Base-by-base conservation (phyloP, 768 basidiomycete genomes). In the Rhodotorula paludigena region DNA sequence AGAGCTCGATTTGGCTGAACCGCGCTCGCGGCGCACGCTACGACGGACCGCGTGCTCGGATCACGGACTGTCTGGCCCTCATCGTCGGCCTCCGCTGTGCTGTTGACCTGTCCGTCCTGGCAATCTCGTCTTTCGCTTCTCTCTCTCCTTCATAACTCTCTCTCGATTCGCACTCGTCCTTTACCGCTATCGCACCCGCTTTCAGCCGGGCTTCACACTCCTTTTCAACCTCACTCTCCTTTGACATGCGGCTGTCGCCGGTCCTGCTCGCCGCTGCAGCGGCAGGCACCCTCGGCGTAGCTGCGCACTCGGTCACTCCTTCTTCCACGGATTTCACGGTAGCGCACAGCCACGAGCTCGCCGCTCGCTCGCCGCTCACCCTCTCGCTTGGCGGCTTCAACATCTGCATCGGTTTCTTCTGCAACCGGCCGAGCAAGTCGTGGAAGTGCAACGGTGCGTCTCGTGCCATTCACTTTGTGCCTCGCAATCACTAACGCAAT, bases 391-490 rank as follows among this genome's bases (percentile, higher is more conserved):
- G 59, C 23, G 65, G 65, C 16, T 8, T 61, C 18, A 5, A 60
- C 58, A 5, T 28, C 18, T 57, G 57, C 42, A 41, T 65, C 51
- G n/a, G 51, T 25, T 57, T 58, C 30, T 30, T 52, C 35, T 38
- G 47, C 57, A 39, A 48, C 47, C 49, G 57, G 2, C 64, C 64
- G 1, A 41, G 53, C 11, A 3, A 20, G 12, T 25, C 58, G 3
- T 66, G 64, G 64, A 66, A 60, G 52, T n/a, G n/a, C 28, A 38
- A 28, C 15, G 38, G 53, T 35, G 36, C 30, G 44, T 59, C 57
- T 21, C 18, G n/a, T 15, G 53, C 51, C 44, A 25, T 25, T 8
- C 8, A 3, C 32, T 35, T 30, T 33, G n/a, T 20, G 36, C 23
- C 18, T 57, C 42, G 16, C 41, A 23, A 54, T 15, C 30, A 51